Evolutionary conservation across 768 basidiomycete genomes (phyloP).

Genomic region (Naganishia antarctica): DNA sequence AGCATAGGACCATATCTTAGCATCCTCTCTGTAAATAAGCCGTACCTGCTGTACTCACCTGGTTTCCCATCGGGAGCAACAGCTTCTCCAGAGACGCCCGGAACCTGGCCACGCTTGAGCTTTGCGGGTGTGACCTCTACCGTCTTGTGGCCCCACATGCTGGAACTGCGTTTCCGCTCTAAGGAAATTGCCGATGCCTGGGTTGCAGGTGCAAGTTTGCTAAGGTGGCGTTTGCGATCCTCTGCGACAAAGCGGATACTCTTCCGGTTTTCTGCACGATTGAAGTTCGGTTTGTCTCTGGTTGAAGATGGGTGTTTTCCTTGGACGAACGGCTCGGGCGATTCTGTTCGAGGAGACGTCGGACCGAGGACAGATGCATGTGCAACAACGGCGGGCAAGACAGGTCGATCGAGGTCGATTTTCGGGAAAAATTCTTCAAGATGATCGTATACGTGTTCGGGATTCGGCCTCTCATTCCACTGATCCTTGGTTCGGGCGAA

Average conservation of each 20-base stretch:
- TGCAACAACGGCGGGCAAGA: constrained; percentile 54
- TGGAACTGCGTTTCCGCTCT: constrained; percentile 78
- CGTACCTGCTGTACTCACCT: constrained; percentile 31
- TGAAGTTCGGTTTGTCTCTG: constrained; percentile 31
- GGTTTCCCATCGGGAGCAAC: constrained; percentile 37
- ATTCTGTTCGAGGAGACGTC: constrained; percentile 7
- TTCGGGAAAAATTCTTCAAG: constrained; percentile 93
- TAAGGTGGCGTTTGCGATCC: constrained; percentile 63
- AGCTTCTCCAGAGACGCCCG: constrained; percentile 30
- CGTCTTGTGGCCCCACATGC: constrained; percentile 87
- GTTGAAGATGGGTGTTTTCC: not conserved
- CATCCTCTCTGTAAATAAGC: too few species aligned
- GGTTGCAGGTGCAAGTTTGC: constrained; percentile 26
- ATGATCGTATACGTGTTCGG: constrained; percentile 87
- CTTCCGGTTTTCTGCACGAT: constrained; percentile 54
- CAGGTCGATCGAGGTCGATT: constrained; percentile 90
- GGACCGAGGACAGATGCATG: not conserved
- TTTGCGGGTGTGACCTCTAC: constrained; percentile 86
- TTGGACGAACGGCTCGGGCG: constrained; percentile 2
- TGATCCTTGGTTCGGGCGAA: constrained; percentile 63
- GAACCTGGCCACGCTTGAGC: constrained; percentile 48
- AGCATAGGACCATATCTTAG: constrained; percentile 18
- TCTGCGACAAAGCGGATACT: constrained; percentile 88
- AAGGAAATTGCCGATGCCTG: constrained; percentile 51
- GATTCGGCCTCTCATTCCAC: constrained; percentile 84